Evolutionary conservation across 169 alveolate species (phyloP), one percentile per base, ranked within the genome.

Genomic region (Ichthyophthirius multifiliis): DNA sequence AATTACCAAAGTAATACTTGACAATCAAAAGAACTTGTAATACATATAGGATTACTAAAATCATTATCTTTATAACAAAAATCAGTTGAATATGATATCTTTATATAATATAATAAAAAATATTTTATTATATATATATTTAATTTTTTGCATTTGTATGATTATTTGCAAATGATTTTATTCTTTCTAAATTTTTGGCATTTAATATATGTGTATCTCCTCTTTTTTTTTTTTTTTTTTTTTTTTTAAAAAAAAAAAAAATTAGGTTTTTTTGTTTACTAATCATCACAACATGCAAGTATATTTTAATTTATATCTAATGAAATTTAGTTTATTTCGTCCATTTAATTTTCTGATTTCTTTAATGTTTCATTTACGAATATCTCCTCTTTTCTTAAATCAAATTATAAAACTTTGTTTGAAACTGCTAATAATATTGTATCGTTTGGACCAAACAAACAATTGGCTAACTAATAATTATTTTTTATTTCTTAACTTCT

Each of bases 11-110:
- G 20, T 12, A 67, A 37, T 0, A 67, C 6, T 39, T 67, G n/a
- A 62, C 77, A 67, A 67, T 67, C 77, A 41, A 67, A 67, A 23
- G 64, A 47, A 37, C 63, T 41, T 9, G 77, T 67, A 0, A 67
- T 39, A 41, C 77, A 67, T 32, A 67, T 18, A 4, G 77, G 63
- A 2, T 67, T 67, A 7, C 34, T 41, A 67, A 16, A 67, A n/a
- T 37, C 41, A n/a, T 37, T 18, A 67, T 67, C 77, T 1, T 12
- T 20, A 18, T 67, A 67, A 6, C 39, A 18, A 23, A 67, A 67
- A 39, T 67, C 77, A 1, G 77, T 67, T 15, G 77, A 34, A 30
- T 35, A 67, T 0, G 55, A 67, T 7, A 67, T 67, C 77, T 67
- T 16, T n/a, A 31, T 41, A n/a, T 4, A n/a, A 41, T n/a, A 1